Evolutionary conservation across 331 rosid genomes (phyloP).

Genomic region (Acacia pycnantha): DNA sequence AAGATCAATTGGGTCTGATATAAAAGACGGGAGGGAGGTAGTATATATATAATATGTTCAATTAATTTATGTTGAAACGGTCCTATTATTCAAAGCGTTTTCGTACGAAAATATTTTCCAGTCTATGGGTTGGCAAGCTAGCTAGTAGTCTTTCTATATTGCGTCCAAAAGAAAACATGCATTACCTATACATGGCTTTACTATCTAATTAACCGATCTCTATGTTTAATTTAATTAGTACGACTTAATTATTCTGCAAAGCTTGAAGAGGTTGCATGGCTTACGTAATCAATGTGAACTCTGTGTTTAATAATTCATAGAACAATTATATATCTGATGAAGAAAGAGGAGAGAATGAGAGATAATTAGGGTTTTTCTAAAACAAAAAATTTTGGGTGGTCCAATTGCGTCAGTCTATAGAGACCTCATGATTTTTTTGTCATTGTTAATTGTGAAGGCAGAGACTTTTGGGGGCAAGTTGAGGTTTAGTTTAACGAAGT

Average conservation of each 20-base stretch:
- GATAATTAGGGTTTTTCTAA: background rate
- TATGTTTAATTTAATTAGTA: background rate
- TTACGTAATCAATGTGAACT: conserved; percentile 4
- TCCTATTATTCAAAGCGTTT: background rate
- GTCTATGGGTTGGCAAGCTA: background rate
- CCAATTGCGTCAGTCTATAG: conserved; percentile 29
- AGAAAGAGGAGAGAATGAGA: background rate
- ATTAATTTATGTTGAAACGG: background rate
- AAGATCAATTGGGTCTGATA: no score
- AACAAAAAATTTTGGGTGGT: background rate
- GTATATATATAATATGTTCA: background rate
- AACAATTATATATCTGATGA: background rate
- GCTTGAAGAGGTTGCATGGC: conserved; percentile 20
- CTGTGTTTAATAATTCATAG: background rate
- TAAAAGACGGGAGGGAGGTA: no score
- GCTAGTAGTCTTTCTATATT: background rate
- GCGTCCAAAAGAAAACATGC: background rate
- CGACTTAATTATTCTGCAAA: conserved; percentile 2
- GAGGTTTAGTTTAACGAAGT: conserved; percentile 15
- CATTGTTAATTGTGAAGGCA: conserved; percentile 7
- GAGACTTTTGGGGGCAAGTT: conserved; percentile 26
- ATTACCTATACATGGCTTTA: background rate
- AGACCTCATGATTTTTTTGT: background rate
- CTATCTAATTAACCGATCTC: background rate
- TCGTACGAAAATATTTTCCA: background rate